Evolutionary conservation across 805 yeast species (phyloP).

Genomic region (Cyberlindnera suaveolens): DNA sequence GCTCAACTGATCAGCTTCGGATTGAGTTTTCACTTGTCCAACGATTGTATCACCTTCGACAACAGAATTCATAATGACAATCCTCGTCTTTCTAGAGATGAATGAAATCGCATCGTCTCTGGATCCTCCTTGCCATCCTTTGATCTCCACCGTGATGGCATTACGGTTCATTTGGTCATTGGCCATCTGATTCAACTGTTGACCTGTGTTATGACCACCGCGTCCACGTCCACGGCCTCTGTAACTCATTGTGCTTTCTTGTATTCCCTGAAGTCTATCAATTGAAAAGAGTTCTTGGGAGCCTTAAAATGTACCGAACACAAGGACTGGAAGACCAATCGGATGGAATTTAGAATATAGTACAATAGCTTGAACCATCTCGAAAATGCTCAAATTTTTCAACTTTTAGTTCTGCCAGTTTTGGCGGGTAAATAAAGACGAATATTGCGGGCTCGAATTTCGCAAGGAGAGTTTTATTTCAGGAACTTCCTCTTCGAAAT

Average conservation of each 20-base stretch:
- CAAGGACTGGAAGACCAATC: no score
- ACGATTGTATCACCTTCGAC: constrained; percentile 52
- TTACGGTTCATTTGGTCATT: constrained; percentile 18
- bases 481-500: no score
- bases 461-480: no score
- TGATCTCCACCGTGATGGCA: constrained; percentile 50
- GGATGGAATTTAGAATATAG: no score
- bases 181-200: constrained; percentile 13
- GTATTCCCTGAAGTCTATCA: no score
- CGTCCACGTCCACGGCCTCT: constrained; percentile 4
- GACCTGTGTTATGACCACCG: constrained; percentile 5
- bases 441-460: no score
- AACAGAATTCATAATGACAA: constrained; percentile 45
- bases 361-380: no score
- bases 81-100: constrained; percentile 58
- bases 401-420: no score
- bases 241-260: background rate
- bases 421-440: no score
- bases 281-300: no score
- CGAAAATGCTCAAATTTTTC: no score
- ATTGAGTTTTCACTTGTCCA: constrained; percentile 48
- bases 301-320: no score
- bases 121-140: constrained; percentile 80
- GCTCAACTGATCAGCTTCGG: constrained; percentile 53
- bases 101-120: constrained; percentile 63